A percentile compares a stretch with the other conserved stretches of the same genome.
Evolutionary conservation across 345 rosid species (phyloP).

Genomic region (Conringia planisiliqua): DNA sequence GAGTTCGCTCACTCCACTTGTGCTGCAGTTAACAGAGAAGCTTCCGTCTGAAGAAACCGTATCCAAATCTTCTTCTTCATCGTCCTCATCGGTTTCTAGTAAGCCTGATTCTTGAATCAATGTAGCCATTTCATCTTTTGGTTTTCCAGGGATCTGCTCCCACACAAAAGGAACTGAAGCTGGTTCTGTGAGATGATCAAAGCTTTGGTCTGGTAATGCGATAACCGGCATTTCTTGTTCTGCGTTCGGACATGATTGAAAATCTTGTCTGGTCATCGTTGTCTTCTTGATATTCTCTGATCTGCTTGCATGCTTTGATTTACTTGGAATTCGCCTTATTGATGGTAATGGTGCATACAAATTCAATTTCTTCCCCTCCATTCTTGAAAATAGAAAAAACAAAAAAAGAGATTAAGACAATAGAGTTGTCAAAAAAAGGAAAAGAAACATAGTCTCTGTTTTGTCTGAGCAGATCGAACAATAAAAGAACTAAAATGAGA

Average conservation of each 20-base stretch:
- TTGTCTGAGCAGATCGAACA: background rate
- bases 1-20: conserved; percentile 37
- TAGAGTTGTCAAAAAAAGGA: background rate
- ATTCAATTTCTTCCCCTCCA: conserved; percentile 78
- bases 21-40: conserved; percentile 64
- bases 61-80: conserved; percentile 50
- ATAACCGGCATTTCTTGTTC: conserved; percentile 27
- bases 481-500: background rate
- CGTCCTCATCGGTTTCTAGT: conserved; percentile 36
- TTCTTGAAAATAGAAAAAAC: conserved; percentile 11
- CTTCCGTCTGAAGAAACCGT: conserved; percentile 49
- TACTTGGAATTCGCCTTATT: conserved; percentile 47
- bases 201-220: conserved; percentile 37
- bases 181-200: conserved; percentile 78
- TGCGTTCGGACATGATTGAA: conserved; percentile 40
- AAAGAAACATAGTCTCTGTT: background rate
- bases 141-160: conserved; percentile 87
- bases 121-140: conserved; percentile 42
- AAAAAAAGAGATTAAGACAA: background rate
- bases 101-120: conserved; percentile 34
- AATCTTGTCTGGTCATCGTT: conserved; percentile 25
- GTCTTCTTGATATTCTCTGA: background rate
- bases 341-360: conserved; percentile 78
- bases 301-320: background rate
- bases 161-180: conserved; percentile 85